Evolutionary conservation across 1,139 yeast genomes (phyloP).

Genomic region (Diutina siamensis): DNA sequence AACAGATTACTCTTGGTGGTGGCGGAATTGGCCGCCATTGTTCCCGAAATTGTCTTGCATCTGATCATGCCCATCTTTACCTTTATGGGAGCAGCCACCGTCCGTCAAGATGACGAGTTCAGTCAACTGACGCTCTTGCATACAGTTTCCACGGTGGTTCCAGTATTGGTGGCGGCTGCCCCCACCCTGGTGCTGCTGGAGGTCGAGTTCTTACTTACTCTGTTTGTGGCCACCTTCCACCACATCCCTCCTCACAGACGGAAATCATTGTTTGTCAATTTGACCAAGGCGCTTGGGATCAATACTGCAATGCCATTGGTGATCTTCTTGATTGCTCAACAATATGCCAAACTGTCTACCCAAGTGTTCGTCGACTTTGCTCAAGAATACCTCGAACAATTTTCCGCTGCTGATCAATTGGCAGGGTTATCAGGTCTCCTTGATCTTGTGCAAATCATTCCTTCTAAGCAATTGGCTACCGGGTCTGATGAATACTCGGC

Average conservation of each 20-base stretch:
- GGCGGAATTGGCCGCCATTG: slow-evolving; percentile 76
- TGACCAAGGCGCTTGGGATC: slow-evolving; percentile 69
- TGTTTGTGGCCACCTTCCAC: slow-evolving; percentile 86
- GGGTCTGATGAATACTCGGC: slow-evolving; percentile 24
- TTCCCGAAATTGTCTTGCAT: slow-evolving; percentile 87
- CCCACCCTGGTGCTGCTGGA: slow-evolving; percentile 44
- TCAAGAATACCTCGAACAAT: slow-evolving; percentile 53
- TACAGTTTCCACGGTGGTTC: slow-evolving; percentile 82
- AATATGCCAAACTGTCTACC: slow-evolving; percentile 14
- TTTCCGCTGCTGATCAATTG: slow-evolving; percentile 59
- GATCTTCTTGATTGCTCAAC: slow-evolving; percentile 70
- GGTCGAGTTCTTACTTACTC: slow-evolving; percentile 72
- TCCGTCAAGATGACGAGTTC: slow-evolving; percentile 93
- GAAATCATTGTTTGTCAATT: slow-evolving; percentile 67
- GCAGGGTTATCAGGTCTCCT: slow-evolving; percentile 45
- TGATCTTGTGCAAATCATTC: slow-evolving; percentile 41
- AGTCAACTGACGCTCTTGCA: slow-evolving; percentile 88
- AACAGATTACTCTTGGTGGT: slow-evolving; percentile 75
- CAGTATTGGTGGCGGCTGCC: slow-evolving; percentile 67
- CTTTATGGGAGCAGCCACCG: slow-evolving; percentile 96
- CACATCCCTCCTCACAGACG: slow-evolving; percentile 97
- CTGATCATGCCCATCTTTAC: slow-evolving; percentile 98
- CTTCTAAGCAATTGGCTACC: slow-evolving; percentile 26
- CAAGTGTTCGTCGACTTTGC: slow-evolving; percentile 55
- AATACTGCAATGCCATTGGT: slow-evolving; percentile 58